Evolutionary conservation across 2,329 filamentous ascomycete species (phyloP).

Genomic region (Corinectria fuckeliana): DNA sequence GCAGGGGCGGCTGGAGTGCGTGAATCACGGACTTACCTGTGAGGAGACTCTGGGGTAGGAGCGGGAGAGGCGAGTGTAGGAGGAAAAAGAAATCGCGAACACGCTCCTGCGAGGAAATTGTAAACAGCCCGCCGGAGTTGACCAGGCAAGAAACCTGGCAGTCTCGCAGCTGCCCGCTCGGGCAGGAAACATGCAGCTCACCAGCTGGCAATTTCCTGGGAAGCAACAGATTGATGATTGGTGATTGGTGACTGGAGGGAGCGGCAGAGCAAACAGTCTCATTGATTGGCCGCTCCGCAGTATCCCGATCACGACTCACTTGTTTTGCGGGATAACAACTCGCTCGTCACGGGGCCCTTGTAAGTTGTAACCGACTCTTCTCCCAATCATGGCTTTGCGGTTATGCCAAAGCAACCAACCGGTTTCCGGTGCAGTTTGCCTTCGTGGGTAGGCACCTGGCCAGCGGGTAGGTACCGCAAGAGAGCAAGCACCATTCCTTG

Average conservation of each 20-base stretch:
- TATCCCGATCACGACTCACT: neutral
- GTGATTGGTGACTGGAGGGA: neutral
- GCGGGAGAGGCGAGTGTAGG: neutral
- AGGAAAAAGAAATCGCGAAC: neutral
- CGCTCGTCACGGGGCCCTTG: neutral
- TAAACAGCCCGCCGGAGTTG: neutral
- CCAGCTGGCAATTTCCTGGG: neutral
- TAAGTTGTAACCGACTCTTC: neutral
- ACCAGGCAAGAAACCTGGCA: neutral
- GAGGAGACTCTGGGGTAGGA: neutral
- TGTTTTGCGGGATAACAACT: neutral
- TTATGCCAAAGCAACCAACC: neutral
- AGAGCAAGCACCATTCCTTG: too few relatives aligned
- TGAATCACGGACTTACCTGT: constrained; percentile 26
- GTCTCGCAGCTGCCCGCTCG: neutral
- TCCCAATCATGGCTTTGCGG: neutral
- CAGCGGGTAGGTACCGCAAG: too few relatives aligned
- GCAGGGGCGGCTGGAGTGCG: neutral
- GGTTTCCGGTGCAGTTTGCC: neutral
- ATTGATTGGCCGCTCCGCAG: neutral
- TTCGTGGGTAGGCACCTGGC: neutral
- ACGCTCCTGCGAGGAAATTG: neutral
- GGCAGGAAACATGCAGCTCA: neutral
- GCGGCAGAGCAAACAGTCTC: neutral
- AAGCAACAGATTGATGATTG: neutral